Conservation (phyloP, 768 basidiomycete species). For the Lepiota brunneoincarnata region DNA sequence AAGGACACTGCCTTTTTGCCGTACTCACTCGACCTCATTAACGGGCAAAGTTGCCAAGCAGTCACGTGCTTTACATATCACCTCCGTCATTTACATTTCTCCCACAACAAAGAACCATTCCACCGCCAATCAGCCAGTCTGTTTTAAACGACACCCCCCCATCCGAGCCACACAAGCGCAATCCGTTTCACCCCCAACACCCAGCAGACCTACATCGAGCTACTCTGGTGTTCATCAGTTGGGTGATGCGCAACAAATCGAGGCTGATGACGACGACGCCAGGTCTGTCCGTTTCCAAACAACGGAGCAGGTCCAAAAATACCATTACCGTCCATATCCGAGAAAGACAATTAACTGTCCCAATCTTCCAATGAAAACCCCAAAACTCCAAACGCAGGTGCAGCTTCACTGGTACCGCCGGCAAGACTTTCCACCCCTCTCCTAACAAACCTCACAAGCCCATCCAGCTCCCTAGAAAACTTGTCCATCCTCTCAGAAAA, state of each 20-base stretch:
- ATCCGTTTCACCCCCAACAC: not conserved
- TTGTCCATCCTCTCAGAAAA: slow-evolving; percentile 53
- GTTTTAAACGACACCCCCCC: too few relatives aligned
- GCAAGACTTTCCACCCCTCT: slow-evolving; percentile 70
- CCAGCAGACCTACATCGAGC: too few relatives aligned
- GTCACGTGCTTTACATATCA: slow-evolving; percentile 20
- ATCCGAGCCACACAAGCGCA: too few relatives aligned
- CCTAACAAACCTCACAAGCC: slow-evolving; percentile 65
- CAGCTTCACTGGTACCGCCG: slow-evolving; percentile 55
- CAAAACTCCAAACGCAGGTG: slow-evolving; percentile 64
- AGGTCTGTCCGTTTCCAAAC: too few relatives aligned
- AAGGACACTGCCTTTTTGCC: slow-evolving; percentile 23
- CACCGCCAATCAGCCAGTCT: too few relatives aligned
- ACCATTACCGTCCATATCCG: not conserved
- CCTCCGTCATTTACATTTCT: not conserved
- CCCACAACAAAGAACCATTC: too few relatives aligned
- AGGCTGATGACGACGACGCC: too few relatives aligned
- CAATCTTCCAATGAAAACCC: slow-evolving; percentile 81
- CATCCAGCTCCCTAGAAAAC: slow-evolving; percentile 68
- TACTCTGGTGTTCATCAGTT: too few relatives aligned
- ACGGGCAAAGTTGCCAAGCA: slow-evolving; percentile 5
- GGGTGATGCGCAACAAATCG: too few relatives aligned
- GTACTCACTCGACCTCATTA: not conserved
- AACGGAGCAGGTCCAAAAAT: not conserved
- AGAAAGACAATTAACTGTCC: slow-evolving; percentile 52